Conservation (phyloP, 208 protist species). For the Leishmania braziliensis region DNA sequence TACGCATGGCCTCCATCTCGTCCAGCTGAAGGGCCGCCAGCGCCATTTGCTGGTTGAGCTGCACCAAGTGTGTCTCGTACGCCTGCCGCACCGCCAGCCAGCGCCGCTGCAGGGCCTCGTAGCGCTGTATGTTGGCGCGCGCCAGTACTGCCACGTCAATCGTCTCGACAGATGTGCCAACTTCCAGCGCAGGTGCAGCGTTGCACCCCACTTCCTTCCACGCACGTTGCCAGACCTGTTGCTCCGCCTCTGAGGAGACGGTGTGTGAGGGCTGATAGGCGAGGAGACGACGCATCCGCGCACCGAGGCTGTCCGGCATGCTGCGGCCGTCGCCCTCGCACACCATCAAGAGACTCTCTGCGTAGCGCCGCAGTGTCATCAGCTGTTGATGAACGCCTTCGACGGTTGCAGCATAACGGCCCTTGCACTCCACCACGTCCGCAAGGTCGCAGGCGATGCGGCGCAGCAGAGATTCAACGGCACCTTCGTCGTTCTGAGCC, state of each 20-base stretch:
- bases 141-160: slow-evolving; percentile 28
- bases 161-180: slow-evolving; percentile 1
- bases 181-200: background rate
- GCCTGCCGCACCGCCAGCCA: slow-evolving; percentile 12
- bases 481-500: background rate
- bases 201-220: slow-evolving; percentile 9
- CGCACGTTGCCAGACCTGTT: slow-evolving; percentile 23
- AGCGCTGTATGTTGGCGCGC: slow-evolving; percentile 23
- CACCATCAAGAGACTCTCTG: slow-evolving; percentile 3
- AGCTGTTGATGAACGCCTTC: slow-evolving; percentile 22
- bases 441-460: slow-evolving; percentile 13
- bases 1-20: slow-evolving; percentile 19
- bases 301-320: background rate
- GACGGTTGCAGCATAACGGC: background rate
- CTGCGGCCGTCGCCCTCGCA: background rate
- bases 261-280: slow-evolving; percentile 19
- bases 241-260: slow-evolving; percentile 18
- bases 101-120: slow-evolving; percentile 21
- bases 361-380: slow-evolving; percentile 3
- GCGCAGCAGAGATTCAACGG: background rate
- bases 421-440: slow-evolving; percentile 16
- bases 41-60: slow-evolving; percentile 24
- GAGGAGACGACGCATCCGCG: slow-evolving; percentile 13
- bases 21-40: slow-evolving; percentile 28
- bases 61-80: slow-evolving; percentile 12